These are phyloP conservation scores for Thraustochytrium sp. DNA, from an alignment of 352 stramenopile genomes.

Conservation along the genomic window DNA sequence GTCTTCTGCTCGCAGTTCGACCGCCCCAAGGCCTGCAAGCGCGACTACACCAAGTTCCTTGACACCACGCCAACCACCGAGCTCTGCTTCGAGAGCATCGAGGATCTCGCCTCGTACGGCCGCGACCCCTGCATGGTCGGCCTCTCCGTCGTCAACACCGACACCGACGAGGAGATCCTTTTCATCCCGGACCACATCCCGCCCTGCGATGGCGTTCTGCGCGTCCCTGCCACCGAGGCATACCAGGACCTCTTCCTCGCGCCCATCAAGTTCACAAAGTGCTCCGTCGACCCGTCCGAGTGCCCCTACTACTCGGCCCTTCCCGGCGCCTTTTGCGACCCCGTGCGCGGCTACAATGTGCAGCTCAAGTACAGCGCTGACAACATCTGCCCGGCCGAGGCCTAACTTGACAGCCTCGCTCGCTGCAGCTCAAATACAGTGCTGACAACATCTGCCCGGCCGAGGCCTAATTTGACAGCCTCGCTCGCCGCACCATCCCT, in stretches of 20 bases:
- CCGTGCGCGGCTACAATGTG: neutral
- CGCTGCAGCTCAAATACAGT: neutral
- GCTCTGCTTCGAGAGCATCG: neutral
- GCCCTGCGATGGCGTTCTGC: neutral
- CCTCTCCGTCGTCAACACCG: neutral
- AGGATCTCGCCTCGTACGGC: neutral
- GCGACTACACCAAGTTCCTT: constrained; percentile 15
- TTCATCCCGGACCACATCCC: constrained; percentile 10
- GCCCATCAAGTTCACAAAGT: neutral
- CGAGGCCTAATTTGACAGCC: neutral
- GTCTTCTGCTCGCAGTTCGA: neutral
- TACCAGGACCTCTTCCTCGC: neutral
- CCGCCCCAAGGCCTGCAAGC: neutral
- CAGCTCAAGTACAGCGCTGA: neutral
- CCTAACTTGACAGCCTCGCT: neutral
- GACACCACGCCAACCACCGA: neutral
- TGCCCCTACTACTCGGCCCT: neutral
- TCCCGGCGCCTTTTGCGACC: neutral
- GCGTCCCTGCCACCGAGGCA: neutral
- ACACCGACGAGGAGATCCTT: neutral
- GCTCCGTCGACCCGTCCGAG: neutral
- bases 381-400: neutral
- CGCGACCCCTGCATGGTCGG: neutral
- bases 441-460: neutral
- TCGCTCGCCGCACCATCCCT: neutral